Percentiles rank a stretch among this genome's conserved stretches.
These are phyloP conservation scores for Hypocrella siamensis DNA, from an alignment of 2,329 filamentous ascomycete species.

Conservation along the genomic window DNA sequence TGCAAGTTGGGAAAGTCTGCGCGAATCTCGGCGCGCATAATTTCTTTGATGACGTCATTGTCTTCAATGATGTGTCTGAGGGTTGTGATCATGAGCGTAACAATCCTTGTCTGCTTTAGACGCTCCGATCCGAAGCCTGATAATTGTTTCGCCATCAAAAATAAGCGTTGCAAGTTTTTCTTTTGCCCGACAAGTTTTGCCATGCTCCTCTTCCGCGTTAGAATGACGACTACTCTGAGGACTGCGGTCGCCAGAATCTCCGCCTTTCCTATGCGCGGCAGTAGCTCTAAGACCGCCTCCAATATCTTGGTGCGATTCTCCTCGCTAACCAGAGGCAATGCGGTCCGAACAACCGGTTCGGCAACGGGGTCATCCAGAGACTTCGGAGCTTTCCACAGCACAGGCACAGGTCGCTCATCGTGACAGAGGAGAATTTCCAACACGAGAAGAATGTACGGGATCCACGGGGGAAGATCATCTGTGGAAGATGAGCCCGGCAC, in stretches of 20 bases:
- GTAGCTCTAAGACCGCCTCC: slow-evolving; percentile 61
- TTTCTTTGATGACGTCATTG: slow-evolving; percentile 74
- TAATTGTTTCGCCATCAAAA: slow-evolving; percentile 90
- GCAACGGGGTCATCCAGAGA: slow-evolving; percentile 32
- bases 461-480: slow-evolving; percentile 81
- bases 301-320: slow-evolving; percentile 59
- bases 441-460: slow-evolving; percentile 78
- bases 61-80: slow-evolving; percentile 91
- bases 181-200: slow-evolving; percentile 71
- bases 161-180: slow-evolving; percentile 75
- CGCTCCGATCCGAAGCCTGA: slow-evolving; percentile 62
- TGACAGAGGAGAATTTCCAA: slow-evolving; percentile 82
- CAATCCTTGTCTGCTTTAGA: slow-evolving; percentile 40
- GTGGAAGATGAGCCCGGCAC: slow-evolving; percentile 47
- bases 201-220: slow-evolving; percentile 64
- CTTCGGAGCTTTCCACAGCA: slow-evolving; percentile 49
- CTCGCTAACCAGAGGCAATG: slow-evolving; percentile 36
- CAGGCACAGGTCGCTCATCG: slow-evolving; percentile 65
- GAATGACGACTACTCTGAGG: slow-evolving; percentile 67
- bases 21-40: slow-evolving; percentile 82
- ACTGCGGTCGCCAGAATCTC: slow-evolving; percentile 71
- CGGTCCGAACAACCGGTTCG: slow-evolving; percentile 43
- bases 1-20: slow-evolving; percentile 50
- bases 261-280: slow-evolving; percentile 79
- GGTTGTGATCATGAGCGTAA: slow-evolving; percentile 61